Evolutionary conservation across 2,329 filamentous ascomycete genomes (phyloP).

Genomic region (Myriangium duriaei): DNA sequence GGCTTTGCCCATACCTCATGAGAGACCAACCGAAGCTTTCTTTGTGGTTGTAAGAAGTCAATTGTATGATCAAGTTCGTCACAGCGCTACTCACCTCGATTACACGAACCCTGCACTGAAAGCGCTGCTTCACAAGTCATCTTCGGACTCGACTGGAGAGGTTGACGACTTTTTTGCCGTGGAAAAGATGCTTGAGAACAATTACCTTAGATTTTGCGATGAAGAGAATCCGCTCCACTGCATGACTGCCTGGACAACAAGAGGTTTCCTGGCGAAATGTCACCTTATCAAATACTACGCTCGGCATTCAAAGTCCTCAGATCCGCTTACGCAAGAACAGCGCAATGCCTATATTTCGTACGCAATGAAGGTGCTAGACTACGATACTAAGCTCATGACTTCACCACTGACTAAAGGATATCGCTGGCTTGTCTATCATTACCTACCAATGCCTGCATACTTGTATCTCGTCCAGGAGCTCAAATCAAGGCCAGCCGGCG

Average conservation of each 20-base stretch:
- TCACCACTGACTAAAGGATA: slow-evolving; percentile 31
- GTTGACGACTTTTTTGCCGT: slow-evolving; percentile 24
- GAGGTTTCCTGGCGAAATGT: slow-evolving; percentile 35
- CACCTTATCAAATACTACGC: slow-evolving; percentile 40
- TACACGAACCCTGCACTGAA: slow-evolving; percentile 32
- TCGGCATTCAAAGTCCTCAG: slow-evolving; percentile 10
- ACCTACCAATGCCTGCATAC: slow-evolving; percentile 40
- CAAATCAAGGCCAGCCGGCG: slow-evolving; percentile 23
- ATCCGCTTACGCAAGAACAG: slow-evolving; percentile 13
- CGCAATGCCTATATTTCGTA: slow-evolving; percentile 18
- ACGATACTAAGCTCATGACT: slow-evolving; percentile 33
- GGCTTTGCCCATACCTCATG: slow-evolving; percentile 17
- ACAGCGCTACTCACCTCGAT: slow-evolving; percentile 32
- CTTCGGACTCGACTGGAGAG: slow-evolving; percentile 18
- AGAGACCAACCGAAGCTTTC: slow-evolving; percentile 28
- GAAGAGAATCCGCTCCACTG: slow-evolving; percentile 33
- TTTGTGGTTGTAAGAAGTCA: slow-evolving; percentile 34
- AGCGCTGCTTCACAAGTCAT: slow-evolving; percentile 13
- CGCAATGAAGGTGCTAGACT: slow-evolving; percentile 31
- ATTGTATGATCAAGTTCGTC: slow-evolving; percentile 29
- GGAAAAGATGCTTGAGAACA: slow-evolving; percentile 28
- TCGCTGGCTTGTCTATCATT: slow-evolving; percentile 29
- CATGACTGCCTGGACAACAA: slow-evolving; percentile 35
- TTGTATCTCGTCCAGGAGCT: slow-evolving; percentile 34
- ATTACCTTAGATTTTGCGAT: slow-evolving; percentile 33